Base-by-base conservation (phyloP, 495 filamentous ascomycete species). In the Talaromyces thailandensis region DNA sequence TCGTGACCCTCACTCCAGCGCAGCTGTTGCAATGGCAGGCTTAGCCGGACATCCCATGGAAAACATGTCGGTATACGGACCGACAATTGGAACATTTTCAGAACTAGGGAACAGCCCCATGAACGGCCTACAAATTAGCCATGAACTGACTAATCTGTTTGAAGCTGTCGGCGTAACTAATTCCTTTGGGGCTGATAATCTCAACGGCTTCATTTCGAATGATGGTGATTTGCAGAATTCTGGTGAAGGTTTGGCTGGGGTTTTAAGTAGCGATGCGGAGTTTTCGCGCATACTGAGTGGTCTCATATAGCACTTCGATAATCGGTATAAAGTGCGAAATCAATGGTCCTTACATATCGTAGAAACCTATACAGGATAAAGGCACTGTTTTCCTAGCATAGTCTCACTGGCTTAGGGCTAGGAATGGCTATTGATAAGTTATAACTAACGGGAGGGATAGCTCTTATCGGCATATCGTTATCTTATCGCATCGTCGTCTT, bases 1-100 rank as follows among this genome's bases (percentile, higher is more conserved):
- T 12, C 73, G 69, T 35, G 84, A 88, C 65, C 78, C 85, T 23
- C 86, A 88, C 67, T 87, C 84, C 5, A 81, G 73, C 9, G 88
- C 88, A 23, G 88, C 88, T 2, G 81, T 90, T 7, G 86, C 86
- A 4, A 90, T 91, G 88, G 86, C 87, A 16, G 87, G 86, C 8
- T 75, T 91, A 6, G 87, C 88, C 4, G 88, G 88, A 8, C 87
- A 91, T 66, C 80, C 80, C 21, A 83, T 90, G 26, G 81, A 85
- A 56, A 81, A 85, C 50, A 65, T 86, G 62, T 78, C 83, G 0
- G 69, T 81, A 32, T 86, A 83, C 66, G 80, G 80, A 14, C 65
- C 75, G 0, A 35, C 55, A 25, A 35, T 78, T 64, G 78, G 75
- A 58, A 69, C 71, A 45, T 64, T 70, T 3, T 73, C 75, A 23